Evolutionary conservation across 2,329 filamentous ascomycete genomes (phyloP).

Genomic region (Chaetothyriales sp.): DNA sequence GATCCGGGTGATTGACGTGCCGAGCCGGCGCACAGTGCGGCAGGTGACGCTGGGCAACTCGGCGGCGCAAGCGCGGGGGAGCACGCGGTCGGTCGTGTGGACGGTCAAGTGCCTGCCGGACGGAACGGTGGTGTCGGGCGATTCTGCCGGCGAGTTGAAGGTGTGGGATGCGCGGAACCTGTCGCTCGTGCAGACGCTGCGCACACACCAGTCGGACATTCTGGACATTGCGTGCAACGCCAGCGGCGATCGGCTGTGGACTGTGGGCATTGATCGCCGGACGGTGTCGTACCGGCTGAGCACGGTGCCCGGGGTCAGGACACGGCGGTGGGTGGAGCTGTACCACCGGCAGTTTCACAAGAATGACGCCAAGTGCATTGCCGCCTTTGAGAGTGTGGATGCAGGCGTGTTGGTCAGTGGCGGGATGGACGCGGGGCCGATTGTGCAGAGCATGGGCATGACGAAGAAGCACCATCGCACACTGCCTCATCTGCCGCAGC

Average conservation of each 20-base stretch:
- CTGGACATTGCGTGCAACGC: constrained; percentile 71
- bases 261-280: constrained; percentile 79
- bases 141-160: constrained; percentile 83
- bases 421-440: constrained; percentile 73
- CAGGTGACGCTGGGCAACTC: constrained; percentile 79
- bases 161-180: constrained; percentile 93
- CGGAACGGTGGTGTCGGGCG: constrained; percentile 84
- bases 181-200: constrained; percentile 71
- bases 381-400: constrained; percentile 68
- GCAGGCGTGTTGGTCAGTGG: constrained; percentile 72
- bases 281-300: constrained; percentile 66
- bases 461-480: constrained; percentile 62
- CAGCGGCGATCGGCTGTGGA: constrained; percentile 71
- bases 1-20: constrained; percentile 81
- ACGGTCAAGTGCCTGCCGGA: constrained; percentile 75
- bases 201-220: constrained; percentile 79
- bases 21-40: constrained; percentile 60
- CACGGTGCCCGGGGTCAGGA: constrained; percentile 30
- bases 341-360: constrained; percentile 76
- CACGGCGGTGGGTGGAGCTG: constrained; percentile 66
- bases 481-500: constrained; percentile 72
- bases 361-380: constrained; percentile 91
- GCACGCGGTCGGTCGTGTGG: constrained; percentile 54
- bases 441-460: constrained; percentile 35
- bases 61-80: constrained; percentile 54